Conservation (phyloP, 768 basidiomycete genomes). For the Flagelloscypha sp. region DNA sequence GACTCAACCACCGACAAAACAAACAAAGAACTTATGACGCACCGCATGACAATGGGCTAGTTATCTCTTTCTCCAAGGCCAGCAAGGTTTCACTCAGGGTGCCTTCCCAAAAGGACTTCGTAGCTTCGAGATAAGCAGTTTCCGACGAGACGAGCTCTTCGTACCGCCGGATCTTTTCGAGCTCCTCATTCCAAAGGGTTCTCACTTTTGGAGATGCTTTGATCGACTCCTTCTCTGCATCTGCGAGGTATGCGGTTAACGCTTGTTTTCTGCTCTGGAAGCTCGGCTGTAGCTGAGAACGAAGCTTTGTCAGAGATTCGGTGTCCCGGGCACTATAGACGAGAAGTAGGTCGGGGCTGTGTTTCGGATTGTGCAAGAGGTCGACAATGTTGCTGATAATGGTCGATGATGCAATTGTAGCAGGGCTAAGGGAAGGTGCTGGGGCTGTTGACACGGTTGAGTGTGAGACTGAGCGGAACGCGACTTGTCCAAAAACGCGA, state of each 20-base stretch:
- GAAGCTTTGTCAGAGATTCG: conserved; percentile 40
- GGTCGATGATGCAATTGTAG: conserved; percentile 37
- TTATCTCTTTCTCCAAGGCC: conserved; percentile 46
- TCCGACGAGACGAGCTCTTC: conserved; percentile 31
- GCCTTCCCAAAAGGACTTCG: conserved; percentile 46
- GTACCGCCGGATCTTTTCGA: conserved; percentile 28
- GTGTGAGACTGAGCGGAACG: conserved; percentile 61
- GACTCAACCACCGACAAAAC: not conserved
- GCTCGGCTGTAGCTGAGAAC: conserved; percentile 30
- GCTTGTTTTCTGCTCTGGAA: conserved; percentile 42
- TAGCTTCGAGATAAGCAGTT: conserved; percentile 41
- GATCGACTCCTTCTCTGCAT: conserved; percentile 39
- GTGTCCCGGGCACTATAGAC: conserved; percentile 53
- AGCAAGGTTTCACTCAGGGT: conserved; percentile 37
- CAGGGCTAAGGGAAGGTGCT: conserved; percentile 69
- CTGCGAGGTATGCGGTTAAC: conserved; percentile 40
- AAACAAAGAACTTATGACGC: conserved; percentile 1
- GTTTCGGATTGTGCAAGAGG: conserved; percentile 53
- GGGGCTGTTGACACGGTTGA: conserved; percentile 66
- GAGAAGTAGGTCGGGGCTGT: conserved; percentile 53
- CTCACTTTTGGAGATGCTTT: conserved; percentile 56
- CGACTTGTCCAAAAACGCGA: conserved; percentile 79
- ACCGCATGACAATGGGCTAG: conserved; percentile 63
- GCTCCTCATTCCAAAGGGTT: conserved; percentile 53
- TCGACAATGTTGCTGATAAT: conserved; percentile 38